Percentiles rank a stretch among this genome's conserved stretches.
phyloP scores from a whole-genome alignment of 257 asterid genomes.

The Solanum pinnatisectum region DNA sequence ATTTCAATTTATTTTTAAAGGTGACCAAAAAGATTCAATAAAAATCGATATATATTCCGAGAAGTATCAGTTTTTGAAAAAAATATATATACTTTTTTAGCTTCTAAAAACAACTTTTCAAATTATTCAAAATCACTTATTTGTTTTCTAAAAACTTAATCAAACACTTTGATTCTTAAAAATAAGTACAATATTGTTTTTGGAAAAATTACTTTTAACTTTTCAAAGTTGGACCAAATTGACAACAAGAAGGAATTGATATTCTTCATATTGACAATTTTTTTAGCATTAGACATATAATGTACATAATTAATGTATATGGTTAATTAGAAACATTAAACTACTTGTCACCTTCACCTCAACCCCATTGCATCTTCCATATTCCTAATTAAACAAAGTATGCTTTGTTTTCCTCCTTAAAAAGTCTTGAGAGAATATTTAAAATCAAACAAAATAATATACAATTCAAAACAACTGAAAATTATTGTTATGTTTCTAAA shows the following conservation, averaged over 20 bases:
- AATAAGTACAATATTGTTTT: background rate
- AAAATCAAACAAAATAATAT: background rate
- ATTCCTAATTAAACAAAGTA: background rate
- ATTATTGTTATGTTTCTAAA: background rate
- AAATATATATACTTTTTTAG: background rate
- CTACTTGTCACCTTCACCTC: background rate
- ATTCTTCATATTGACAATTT: background rate
- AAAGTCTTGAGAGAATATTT: background rate
- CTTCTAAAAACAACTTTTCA: background rate
- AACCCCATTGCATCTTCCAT: background rate
- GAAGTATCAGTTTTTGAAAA: background rate
- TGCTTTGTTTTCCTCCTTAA: background rate
- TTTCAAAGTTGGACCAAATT: background rate
- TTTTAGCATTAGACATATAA: background rate
- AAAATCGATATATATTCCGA: background rate
- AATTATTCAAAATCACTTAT: background rate
- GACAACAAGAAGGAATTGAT: background rate
- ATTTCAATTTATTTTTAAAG: too few species aligned
- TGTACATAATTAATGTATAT: background rate
- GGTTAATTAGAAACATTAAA: background rate
- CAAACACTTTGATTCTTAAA: background rate
- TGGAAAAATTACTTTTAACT: background rate
- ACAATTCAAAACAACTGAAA: background rate
- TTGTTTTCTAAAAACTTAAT: background rate
- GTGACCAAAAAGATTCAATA: too few species aligned